These are phyloP conservation scores for Trypanosoma avium DNA, from an alignment of 208 protist genomes.

Conservation along the genomic window DNA sequence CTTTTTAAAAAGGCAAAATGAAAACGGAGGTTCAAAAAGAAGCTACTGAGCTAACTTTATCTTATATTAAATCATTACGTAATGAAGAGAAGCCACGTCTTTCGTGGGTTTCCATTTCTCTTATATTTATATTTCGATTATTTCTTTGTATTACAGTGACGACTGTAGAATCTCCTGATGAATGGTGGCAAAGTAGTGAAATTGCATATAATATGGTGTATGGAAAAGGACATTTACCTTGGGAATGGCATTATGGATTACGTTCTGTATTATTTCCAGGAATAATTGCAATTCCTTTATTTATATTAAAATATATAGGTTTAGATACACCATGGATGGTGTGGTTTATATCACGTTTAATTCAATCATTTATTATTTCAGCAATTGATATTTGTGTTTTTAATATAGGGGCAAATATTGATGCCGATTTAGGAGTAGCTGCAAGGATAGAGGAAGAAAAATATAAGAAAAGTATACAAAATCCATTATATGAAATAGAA, in stretches of 20 bases:
- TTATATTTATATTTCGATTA: constrained; percentile 48
- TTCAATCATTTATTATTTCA: constrained; percentile 51
- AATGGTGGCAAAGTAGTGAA: constrained; percentile 89
- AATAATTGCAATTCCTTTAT: constrained; percentile 54
- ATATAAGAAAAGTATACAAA: not conserved
- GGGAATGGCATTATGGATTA: constrained; percentile 79
- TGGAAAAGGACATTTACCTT: constrained; percentile 70
- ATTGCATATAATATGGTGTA: constrained; percentile 84
- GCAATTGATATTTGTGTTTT: constrained; percentile 46
- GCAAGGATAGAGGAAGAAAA: not conserved
- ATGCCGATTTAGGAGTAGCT: constrained; percentile 10
- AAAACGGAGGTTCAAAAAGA: too few relatives aligned
- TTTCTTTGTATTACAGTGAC: constrained; percentile 44
- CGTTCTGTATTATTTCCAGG: constrained; percentile 74
- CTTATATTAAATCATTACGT: too few relatives aligned
- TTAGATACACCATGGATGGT: constrained; percentile 56
- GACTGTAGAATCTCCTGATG: constrained; percentile 71
- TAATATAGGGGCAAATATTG: constrained; percentile 22
- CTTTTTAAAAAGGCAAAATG: too few relatives aligned
- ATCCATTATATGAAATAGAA: not conserved
- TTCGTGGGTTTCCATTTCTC: constrained; percentile 3
- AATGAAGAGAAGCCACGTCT: not conserved
- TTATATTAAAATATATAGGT: constrained; percentile 45
- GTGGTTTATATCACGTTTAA: constrained; percentile 38
- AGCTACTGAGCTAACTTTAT: not conserved